Conservation (phyloP, 805 yeast species). For the Helenozyma rhizophorensis region DNA sequence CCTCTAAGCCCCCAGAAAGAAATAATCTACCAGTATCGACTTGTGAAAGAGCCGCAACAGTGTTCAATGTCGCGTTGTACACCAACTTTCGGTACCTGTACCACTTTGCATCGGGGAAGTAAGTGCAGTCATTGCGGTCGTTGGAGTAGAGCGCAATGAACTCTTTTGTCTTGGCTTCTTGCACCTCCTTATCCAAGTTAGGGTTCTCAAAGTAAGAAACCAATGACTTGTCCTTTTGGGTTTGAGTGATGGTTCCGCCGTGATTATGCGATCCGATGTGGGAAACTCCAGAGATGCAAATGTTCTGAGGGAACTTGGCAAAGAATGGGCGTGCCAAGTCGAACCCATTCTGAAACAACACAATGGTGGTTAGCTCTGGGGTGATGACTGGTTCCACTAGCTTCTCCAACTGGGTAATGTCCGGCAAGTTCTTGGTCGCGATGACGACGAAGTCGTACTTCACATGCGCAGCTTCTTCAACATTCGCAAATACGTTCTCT, state of each 20-base stretch:
- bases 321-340: conserved; percentile 32
- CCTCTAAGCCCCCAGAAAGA: conserved; percentile 16
- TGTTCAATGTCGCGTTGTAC: conserved; percentile 65
- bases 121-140: conserved; percentile 35
- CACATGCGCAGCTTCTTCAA: conserved; percentile 39
- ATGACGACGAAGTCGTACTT: conserved; percentile 56
- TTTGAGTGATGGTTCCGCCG: conserved; percentile 22
- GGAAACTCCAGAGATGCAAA: conserved; percentile 33
- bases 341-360: conserved; percentile 39
- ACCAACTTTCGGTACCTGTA: conserved; percentile 64
- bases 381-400: conserved; percentile 46
- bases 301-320: conserved; percentile 27
- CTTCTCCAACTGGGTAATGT: conserved; percentile 47
- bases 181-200: conserved; percentile 24
- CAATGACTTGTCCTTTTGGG: conserved; percentile 20
- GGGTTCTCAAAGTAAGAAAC: conserved; percentile 31
- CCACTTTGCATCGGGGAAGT: conserved; percentile 43
- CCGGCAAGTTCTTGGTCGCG: conserved; percentile 64
- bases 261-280: conserved; percentile 32
- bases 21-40: conserved; percentile 51
- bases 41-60: conserved; percentile 55
- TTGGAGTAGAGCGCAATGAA: conserved; percentile 45
- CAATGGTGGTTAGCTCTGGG: conserved; percentile 20
- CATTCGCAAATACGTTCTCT: conserved; percentile 36
- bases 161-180: conserved; percentile 33